Conservation (phyloP, 1,139 yeast genomes). For the Hyphopichia wangnamkhiaoensis region DNA sequence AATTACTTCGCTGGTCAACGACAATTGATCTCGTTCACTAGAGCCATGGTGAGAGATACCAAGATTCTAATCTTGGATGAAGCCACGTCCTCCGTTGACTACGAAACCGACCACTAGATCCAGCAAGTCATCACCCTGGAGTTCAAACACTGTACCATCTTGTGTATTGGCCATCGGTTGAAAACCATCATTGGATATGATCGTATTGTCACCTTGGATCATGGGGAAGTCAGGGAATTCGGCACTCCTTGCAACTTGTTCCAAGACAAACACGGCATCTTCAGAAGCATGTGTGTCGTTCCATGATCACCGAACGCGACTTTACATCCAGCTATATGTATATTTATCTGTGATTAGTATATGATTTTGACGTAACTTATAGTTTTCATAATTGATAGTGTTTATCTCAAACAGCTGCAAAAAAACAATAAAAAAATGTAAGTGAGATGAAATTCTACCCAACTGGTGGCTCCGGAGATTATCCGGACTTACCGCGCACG, state of each 20-base stretch:
- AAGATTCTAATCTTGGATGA: slow-evolving; percentile 55
- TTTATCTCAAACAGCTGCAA: too few relatives aligned
- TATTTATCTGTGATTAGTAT: too few relatives aligned
- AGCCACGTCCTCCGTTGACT: slow-evolving; percentile 60
- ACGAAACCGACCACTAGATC: slow-evolving; percentile 54
- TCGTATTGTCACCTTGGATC: slow-evolving; percentile 36
- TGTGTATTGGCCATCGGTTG: slow-evolving; percentile 45
- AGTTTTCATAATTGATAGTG: too few relatives aligned
- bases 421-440: too few relatives aligned
- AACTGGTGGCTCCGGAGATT: too few relatives aligned
- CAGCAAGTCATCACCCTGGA: slow-evolving; percentile 39
- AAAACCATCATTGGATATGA: slow-evolving; percentile 41
- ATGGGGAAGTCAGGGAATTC: slow-evolving; percentile 25
- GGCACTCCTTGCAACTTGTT: slow-evolving; percentile 28
- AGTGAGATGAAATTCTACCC: too few relatives aligned
- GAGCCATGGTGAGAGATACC: slow-evolving; percentile 52
- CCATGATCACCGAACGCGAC: too few relatives aligned
- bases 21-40: slow-evolving; percentile 53
- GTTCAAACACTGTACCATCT: slow-evolving; percentile 37
- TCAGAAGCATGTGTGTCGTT: slow-evolving; percentile 44
- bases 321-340: too few relatives aligned
- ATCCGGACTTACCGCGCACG: too few relatives aligned
- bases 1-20: slow-evolving; percentile 58
- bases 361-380: too few relatives aligned
- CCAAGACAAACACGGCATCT: slow-evolving; percentile 28